These are phyloP conservation scores for Calonectria ilicicola DNA, from an alignment of 2,329 filamentous ascomycete species.

Conservation along the genomic window DNA sequence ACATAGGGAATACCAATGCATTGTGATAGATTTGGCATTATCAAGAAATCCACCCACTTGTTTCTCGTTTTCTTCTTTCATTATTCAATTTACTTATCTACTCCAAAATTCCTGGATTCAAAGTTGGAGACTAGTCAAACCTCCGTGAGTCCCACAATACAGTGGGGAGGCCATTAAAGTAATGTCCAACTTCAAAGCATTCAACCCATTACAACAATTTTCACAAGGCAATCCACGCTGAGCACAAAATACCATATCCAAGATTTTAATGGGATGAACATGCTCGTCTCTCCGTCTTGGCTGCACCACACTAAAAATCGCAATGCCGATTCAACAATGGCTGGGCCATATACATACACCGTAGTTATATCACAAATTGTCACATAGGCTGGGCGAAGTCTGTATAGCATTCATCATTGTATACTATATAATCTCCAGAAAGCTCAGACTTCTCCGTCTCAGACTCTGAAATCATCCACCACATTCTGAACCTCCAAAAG, in stretches of 20 bases:
- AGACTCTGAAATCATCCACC: constrained; percentile 27
- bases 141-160: background rate
- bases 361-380: background rate
- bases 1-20: background rate
- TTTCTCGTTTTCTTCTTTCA: background rate
- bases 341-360: background rate
- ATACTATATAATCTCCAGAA: constrained; percentile 40
- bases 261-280: too few relatives aligned
- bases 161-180: background rate
- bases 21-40: background rate
- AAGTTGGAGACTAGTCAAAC: background rate
- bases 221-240: background rate
- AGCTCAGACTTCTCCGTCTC: constrained; percentile 35
- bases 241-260: too few relatives aligned
- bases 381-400: constrained; percentile 28
- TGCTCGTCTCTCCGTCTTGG: too few relatives aligned
- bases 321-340: too few relatives aligned
- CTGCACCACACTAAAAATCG: too few relatives aligned
- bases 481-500: constrained; percentile 34
- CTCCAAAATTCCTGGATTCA: background rate
- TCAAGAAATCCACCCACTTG: background rate
- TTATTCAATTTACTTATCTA: background rate
- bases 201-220: background rate
- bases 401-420: constrained; percentile 41
- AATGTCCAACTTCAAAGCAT: background rate